Evolutionary conservation across 805 yeast species (phyloP).

Genomic region (Saccharomycopsis oosterbeekiorum): DNA sequence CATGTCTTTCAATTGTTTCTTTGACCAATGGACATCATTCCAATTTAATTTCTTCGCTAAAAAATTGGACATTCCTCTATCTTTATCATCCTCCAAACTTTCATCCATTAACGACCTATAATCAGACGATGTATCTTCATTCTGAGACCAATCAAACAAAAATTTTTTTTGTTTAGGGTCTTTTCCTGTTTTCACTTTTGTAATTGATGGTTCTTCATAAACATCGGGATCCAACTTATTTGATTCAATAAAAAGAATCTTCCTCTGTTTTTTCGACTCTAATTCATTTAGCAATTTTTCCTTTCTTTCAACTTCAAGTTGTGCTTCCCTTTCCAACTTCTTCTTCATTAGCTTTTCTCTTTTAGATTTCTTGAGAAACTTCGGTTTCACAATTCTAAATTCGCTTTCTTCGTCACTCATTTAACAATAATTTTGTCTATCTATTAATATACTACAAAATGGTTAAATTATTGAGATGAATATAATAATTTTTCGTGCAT

Average conservation of each 20-base stretch:
- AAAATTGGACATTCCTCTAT: conserved; percentile 15
- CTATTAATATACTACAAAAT: not conserved
- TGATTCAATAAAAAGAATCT: not conserved
- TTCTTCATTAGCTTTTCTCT: conserved; percentile 12
- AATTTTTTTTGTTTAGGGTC: conserved; percentile 31
- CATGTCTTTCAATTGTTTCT: conserved; percentile 59
- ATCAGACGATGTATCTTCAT: conserved; percentile 53
- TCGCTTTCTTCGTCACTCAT: conserved; percentile 4
- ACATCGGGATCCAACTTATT: conserved; percentile 3
- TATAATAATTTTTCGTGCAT: no score
- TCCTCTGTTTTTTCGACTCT: conserved; percentile 3
- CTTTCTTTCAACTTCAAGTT: conserved; percentile 7
- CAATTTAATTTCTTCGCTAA: conserved; percentile 17
- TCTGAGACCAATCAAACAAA: conserved; percentile 57
- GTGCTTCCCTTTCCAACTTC: not conserved
- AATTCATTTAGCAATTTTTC: conserved; percentile 8
- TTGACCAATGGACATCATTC: conserved; percentile 46
- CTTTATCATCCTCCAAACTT: conserved; percentile 17
- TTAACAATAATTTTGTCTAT: not conserved
- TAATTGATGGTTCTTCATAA: not conserved
- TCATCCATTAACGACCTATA: conserved; percentile 29
- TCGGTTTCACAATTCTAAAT: conserved; percentile 11
- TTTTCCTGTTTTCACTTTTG: conserved; percentile 3
- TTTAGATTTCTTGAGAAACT: conserved; percentile 15
- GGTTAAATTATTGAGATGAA: no score